These are phyloP conservation scores for Cantharellus anzutake DNA, from an alignment of 768 basidiomycete genomes.

Conservation along the genomic window DNA sequence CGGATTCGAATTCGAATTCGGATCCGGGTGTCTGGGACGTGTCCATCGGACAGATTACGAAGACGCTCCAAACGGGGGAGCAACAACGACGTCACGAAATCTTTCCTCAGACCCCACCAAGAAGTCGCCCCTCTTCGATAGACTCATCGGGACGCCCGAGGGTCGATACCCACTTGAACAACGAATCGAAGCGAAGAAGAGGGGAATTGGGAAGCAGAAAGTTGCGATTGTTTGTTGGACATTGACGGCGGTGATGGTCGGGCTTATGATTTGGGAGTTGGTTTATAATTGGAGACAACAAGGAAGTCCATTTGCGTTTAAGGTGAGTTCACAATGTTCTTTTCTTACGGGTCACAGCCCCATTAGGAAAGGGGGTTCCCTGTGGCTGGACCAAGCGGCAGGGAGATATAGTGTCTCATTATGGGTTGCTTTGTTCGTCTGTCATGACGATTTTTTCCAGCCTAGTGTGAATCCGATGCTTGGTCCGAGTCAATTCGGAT, in stretches of 20 bases:
- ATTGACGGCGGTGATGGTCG: conserved; percentile 46
- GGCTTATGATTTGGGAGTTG: conserved; percentile 69
- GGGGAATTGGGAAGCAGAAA: conserved; percentile 65
- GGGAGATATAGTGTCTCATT: too few species aligned
- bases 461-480: conserved; percentile 79
- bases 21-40: too few species aligned
- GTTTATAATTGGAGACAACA: conserved; percentile 55
- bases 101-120: neutral
- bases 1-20: too few species aligned
- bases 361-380: too few species aligned
- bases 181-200: conserved; percentile 72
- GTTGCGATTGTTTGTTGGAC: conserved; percentile 62
- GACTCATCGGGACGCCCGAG: neutral
- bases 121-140: neutral
- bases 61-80: neutral
- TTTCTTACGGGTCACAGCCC: neutral
- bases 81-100: neutral
- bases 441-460: conserved; percentile 18
- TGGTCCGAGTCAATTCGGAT: conserved; percentile 65
- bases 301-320: conserved; percentile 71
- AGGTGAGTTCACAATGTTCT: conserved; percentile 25
- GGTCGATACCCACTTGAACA: conserved; percentile 47
- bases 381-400: too few species aligned
- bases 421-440: too few species aligned
- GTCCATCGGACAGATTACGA: neutral